Evolutionary conservation across 495 filamentous ascomycete genomes (phyloP), one percentile per base, ranked within the genome.

Genomic region (Talaromyces stipitatus): DNA sequence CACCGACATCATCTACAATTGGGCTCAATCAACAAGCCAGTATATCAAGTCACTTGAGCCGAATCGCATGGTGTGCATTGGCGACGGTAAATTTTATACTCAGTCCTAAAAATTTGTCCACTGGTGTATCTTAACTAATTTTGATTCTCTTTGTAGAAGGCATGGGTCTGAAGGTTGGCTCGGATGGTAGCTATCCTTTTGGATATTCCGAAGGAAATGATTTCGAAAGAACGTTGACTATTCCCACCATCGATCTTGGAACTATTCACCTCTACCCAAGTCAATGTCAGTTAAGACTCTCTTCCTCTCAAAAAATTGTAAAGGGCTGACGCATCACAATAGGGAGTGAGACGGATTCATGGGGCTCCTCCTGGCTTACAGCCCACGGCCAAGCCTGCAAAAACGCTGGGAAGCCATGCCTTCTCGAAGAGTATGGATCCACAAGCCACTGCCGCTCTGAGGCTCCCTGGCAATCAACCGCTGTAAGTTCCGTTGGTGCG

Each of bases 351-450:
- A 60, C 65, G 20, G 56, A 70, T 54, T 61, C 62, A 54, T 81
- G 77, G 73, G 79, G 78, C 6, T 75, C 76, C 36, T 69, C 72
- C 48, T 88, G 85, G 85, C 76, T 88, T 57, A 68, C 67, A 3
- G 76, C 85, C 50, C 85, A 89, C 57, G 82, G 78, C 2, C 73
- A 68, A 0, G 74, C 79, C 1, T 83, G 82, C 55, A 68, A 69
- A 30, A 76, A 74, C 9, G 77, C 74, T 8, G 78, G 77, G 20
- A 89, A 88, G 68, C 85, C 86, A 0, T 85, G 86, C 41, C 72
- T 89, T 20, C 76, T 85, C 50, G 86, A 89, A 60, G 86, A 88
- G 64, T 89, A 89, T 60, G 84, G 84, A 58, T 62, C 78, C 38
- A 75, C 69, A 2, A 72, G 61, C 46, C 74, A 66, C 52, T 78